Evolutionary conservation across 106 monocot species (phyloP), one percentile per base, ranked within the genome.

Genomic region (Posidonia australis): DNA sequence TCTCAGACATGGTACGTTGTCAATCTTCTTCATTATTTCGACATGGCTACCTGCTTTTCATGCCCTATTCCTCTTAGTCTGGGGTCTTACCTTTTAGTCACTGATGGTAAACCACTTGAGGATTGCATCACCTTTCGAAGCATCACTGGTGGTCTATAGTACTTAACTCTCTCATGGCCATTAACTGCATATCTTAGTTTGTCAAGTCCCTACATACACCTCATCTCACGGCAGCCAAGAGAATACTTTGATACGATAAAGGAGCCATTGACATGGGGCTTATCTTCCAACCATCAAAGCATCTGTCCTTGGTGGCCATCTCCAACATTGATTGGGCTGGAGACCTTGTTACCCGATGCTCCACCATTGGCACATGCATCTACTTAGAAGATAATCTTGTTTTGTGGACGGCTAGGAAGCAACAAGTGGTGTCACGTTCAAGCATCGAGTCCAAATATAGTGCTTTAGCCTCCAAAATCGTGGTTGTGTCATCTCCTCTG

Each of bases 171-270:
- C 1, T 32, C 67, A 32, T 11, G 67, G 27, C 30, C 1, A n/a
- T 67, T 0, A 52, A 67, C 36, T 30, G 54, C 1, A 17, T 67
- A 17, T 67, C 20, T 21, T 28, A 54, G 20, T 54, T 54, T 54
- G 54, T 67, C 53, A 31, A 52, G 1, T 9, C 0, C 10, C 67
- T 53, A 0, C 19, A 9, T 10, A 22, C 30, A 21, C 0, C 10
- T 5, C 67, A 67, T 41, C 21, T 5, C 3, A 22, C 5, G 5
- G 31, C n/a, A 13, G 53, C 26, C 25, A 67, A 54, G 21, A 28
- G 32, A 30, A 52, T 67, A 10, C 2, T 67, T 10, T 17, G 67
- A 7, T 67, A 67, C 67, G 3, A 54, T 9, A 52, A 67, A 54
- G 51, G 32, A 9, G 29, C 67, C 6, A n/a, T n/a, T n/a, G n/a